Percentiles rank a stretch among this genome's conserved stretches.
Conservation (phyloP, 73 alveolate genomes). For the Durusdinium trenchii region DNA sequence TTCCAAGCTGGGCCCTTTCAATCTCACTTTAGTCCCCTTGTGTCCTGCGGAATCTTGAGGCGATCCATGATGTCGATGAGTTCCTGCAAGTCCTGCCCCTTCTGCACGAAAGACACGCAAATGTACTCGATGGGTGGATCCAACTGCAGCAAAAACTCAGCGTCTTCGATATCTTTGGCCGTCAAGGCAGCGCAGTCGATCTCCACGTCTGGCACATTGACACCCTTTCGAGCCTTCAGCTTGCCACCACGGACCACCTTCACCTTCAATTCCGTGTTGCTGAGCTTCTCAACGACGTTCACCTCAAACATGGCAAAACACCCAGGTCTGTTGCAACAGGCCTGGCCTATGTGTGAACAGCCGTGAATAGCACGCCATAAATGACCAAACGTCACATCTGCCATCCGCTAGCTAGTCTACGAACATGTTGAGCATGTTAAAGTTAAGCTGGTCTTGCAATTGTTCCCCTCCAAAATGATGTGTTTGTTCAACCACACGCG, state of each 20-base stretch:
- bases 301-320: too few relatives aligned
- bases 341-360: too few relatives aligned
- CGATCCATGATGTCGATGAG: conserved; percentile 94
- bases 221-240: conserved; percentile 93
- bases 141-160: conserved; percentile 73
- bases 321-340: too few relatives aligned
- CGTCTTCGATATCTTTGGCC: conserved; percentile 82
- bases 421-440: too few relatives aligned
- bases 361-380: too few relatives aligned
- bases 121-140: conserved; percentile 95
- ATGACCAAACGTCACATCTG: too few relatives aligned
- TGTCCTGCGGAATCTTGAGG: conserved; percentile 43
- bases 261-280: conserved; percentile 92
- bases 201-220: conserved; percentile 93
- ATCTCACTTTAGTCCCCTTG: background rate
- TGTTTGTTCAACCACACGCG: too few relatives aligned
- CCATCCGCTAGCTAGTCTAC: too few relatives aligned
- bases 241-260: conserved; percentile 93
- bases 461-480: too few relatives aligned
- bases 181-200: conserved; percentile 89
- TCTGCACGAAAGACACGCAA: conserved; percentile 86
- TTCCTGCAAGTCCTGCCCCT: conserved; percentile 88
- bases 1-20: too few relatives aligned
- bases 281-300: conserved; percentile 81
- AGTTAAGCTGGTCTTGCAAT: too few relatives aligned